These are phyloP conservation scores for Parietaria judaica DNA, from an alignment of 306 rosid species.

Conservation along the genomic window DNA sequence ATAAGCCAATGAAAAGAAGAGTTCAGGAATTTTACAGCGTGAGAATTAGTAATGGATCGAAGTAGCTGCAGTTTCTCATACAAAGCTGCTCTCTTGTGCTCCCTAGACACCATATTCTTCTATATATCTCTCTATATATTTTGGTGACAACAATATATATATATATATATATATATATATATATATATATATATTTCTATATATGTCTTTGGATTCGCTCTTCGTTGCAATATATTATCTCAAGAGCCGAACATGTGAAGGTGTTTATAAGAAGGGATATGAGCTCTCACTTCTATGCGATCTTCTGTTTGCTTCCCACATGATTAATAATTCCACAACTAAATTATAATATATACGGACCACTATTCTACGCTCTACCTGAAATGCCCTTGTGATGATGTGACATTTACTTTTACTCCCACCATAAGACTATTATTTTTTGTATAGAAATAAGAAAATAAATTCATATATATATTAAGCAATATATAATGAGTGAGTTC, in stretches of 20 bases:
- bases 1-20: constrained; percentile 34
- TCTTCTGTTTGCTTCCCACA: constrained; percentile 65
- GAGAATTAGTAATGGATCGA: constrained; percentile 94
- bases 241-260: constrained; percentile 26
- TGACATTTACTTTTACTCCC: background rate
- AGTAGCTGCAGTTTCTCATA: constrained; percentile 94
- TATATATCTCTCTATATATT: background rate
- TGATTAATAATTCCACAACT: constrained; percentile 41
- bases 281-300: constrained; percentile 67
- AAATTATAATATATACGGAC: background rate
- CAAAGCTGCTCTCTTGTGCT: constrained; percentile 62
- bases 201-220: constrained; percentile 1
- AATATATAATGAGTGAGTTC: too few species aligned
- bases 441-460: too few species aligned
- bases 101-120: constrained; percentile 63
- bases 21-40: constrained; percentile 60
- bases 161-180: constrained; percentile 1
- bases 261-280: constrained; percentile 41
- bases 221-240: constrained; percentile 18
- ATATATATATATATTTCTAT: constrained; percentile 1
- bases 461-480: too few species aligned
- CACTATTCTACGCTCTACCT: constrained; percentile 25
- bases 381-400: constrained; percentile 35
- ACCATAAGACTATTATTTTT: too few species aligned
- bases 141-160: background rate